Evolutionary conservation across 352 stramenopile genomes (phyloP).

Genomic region (Globisporangium splendens): DNA sequence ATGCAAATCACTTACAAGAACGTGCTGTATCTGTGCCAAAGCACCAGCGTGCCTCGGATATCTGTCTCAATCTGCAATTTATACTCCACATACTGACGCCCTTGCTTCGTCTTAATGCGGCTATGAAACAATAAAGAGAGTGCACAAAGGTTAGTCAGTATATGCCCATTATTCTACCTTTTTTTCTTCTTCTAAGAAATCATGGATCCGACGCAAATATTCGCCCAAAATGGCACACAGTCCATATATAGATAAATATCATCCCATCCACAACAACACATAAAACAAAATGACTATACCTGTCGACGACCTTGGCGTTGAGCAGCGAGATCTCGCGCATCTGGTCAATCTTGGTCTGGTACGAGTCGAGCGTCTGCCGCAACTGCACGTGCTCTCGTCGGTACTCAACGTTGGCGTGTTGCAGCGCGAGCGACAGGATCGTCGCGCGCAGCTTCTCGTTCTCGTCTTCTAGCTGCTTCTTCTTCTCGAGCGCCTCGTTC

Average conservation of each 20-base stretch:
- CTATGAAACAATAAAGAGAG: slow-evolving; percentile 17
- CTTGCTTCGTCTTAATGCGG: slow-evolving; percentile 84
- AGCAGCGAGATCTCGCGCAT: slow-evolving; percentile 86
- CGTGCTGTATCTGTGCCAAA: slow-evolving; percentile 88
- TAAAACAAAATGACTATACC: slow-evolving; percentile 33
- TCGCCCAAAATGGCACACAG: not conserved
- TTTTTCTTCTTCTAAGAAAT: no score
- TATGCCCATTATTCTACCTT: no score
- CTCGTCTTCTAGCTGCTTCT: slow-evolving; percentile 73
- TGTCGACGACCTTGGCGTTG: slow-evolving; percentile 82
- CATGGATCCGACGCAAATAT: not conserved
- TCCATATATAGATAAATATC: no score
- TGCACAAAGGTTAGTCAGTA: not conserved
- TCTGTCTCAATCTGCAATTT: slow-evolving; percentile 87
- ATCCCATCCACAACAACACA: no score
- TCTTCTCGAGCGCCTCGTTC: slow-evolving; percentile 52
- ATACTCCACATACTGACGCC: slow-evolving; percentile 86
- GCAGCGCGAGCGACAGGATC: slow-evolving; percentile 73
- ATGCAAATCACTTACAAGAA: slow-evolving; percentile 52
- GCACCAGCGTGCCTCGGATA: slow-evolving; percentile 77
- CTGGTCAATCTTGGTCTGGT: slow-evolving; percentile 87
- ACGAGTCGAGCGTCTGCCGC: slow-evolving; percentile 81
- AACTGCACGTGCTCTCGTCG: slow-evolving; percentile 80
- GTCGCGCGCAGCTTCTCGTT: slow-evolving; percentile 75
- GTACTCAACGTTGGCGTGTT: slow-evolving; percentile 76